phyloP scores from a whole-genome alignment of 768 basidiomycete genomes.

The Lyophyllum semitale region DNA sequence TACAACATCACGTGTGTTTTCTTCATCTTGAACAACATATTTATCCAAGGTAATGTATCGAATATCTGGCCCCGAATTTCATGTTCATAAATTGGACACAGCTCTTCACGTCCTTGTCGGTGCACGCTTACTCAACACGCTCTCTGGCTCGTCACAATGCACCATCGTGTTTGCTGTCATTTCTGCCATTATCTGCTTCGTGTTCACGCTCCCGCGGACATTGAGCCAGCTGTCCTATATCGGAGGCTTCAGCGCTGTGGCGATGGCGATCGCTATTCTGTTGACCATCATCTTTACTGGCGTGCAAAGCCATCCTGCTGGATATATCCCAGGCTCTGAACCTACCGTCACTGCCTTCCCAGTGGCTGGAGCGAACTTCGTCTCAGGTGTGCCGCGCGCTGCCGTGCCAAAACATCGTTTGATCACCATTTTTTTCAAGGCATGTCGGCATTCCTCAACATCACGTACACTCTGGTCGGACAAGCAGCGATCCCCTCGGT shows the following conservation, averaged over 20 bases:
- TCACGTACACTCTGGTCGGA: constrained; percentile 45
- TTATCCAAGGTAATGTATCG: constrained; percentile 43
- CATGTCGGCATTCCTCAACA: constrained; percentile 49
- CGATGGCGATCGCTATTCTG: constrained; percentile 49
- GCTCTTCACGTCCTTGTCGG: constrained; percentile 49
- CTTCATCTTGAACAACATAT: constrained; percentile 57
- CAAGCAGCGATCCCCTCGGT: constrained; percentile 46
- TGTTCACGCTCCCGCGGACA: constrained; percentile 45
- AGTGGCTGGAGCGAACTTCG: constrained; percentile 38
- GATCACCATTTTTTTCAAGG: constrained; percentile 18
- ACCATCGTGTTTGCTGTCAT: constrained; percentile 40
- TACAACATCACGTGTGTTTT: constrained; percentile 53
- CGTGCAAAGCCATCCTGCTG: constrained; percentile 41
- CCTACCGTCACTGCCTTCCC: constrained; percentile 40
- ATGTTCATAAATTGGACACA: constrained; percentile 9
- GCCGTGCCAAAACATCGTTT: neutral
- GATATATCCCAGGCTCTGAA: constrained; percentile 35
- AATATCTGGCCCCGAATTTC: neutral
- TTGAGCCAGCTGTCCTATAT: constrained; percentile 40
- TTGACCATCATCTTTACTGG: constrained; percentile 44
- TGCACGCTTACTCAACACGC: constrained; percentile 45
- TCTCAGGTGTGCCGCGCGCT: constrained; percentile 27
- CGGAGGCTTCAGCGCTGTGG: constrained; percentile 41
- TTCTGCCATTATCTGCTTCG: constrained; percentile 38
- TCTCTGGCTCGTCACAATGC: constrained; percentile 41